Conservation (phyloP, 2,329 filamentous ascomycete species). For the Cytospora mali region DNA sequence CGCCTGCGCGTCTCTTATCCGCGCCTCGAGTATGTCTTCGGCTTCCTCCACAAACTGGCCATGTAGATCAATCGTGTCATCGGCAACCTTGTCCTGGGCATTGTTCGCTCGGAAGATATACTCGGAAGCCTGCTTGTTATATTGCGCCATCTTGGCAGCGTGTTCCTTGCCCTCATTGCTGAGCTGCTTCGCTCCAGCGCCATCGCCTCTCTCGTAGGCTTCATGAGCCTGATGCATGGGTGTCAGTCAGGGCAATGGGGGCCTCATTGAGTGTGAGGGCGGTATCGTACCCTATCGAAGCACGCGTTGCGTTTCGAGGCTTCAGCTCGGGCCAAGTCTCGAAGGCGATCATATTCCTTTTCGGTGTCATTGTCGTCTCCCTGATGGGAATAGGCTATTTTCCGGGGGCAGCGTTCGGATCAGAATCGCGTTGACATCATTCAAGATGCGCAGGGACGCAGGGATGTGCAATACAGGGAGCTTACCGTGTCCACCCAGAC, state of each 20-base stretch:
- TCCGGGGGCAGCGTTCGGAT: constrained; percentile 7
- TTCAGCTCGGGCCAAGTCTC: constrained; percentile 80
- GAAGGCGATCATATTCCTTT: constrained; percentile 88
- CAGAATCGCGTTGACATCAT: constrained; percentile 27
- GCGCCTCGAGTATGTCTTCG: constrained; percentile 82
- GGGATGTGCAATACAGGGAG: constrained; percentile 23
- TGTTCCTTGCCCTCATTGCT: constrained; percentile 85
- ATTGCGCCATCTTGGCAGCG: constrained; percentile 80
- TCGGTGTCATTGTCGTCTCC: constrained; percentile 65
- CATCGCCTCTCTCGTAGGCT: constrained; percentile 83
- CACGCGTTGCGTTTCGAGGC: constrained; percentile 76
- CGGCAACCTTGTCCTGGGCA: constrained; percentile 69
- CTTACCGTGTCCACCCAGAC: constrained; percentile 50
- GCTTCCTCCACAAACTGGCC: constrained; percentile 95
- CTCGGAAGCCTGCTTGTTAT: constrained; percentile 88
- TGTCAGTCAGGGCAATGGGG: constrained; percentile 5
- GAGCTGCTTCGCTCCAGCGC: constrained; percentile 78
- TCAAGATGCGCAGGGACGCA: background rate
- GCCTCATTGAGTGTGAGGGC: constrained; percentile 1
- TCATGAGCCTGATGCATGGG: constrained; percentile 60
- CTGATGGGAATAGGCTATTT: constrained; percentile 24
- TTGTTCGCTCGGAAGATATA: constrained; percentile 98
- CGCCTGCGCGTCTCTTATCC: constrained; percentile 76
- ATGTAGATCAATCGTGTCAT: constrained; percentile 90
- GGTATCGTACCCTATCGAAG: constrained; percentile 65